Evolutionary conservation across 1,139 yeast species (phyloP).

Genomic region (Taphrina populina): DNA sequence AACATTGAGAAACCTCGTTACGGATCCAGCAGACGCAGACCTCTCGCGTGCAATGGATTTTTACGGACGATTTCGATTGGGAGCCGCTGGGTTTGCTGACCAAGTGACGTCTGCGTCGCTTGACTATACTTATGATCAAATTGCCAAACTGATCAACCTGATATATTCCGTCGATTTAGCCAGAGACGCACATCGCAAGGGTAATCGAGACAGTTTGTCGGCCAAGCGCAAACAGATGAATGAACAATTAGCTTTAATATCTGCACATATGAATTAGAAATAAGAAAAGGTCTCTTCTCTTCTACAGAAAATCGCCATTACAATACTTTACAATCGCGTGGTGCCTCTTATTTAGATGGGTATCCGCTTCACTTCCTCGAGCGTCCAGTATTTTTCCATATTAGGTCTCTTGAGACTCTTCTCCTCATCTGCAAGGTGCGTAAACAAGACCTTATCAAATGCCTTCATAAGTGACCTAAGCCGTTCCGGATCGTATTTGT

Average conservation of each 20-base stretch:
- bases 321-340: no score
- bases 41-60: conserved; percentile 27
- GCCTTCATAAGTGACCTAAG: conserved; percentile 3
- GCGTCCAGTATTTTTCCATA: conserved; percentile 28
- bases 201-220: conserved; percentile 5
- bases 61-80: conserved; percentile 5
- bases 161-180: conserved; percentile 29
- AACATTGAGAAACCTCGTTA: conserved; percentile 27
- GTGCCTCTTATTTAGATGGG: no score
- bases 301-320: no score
- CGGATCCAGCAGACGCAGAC: conserved; percentile 25
- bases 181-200: background rate
- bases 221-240: conserved; percentile 13
- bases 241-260: conserved; percentile 8
- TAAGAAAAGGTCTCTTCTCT: no score
- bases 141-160: conserved; percentile 23
- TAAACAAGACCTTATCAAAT: conserved; percentile 2
- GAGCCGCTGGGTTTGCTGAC: conserved; percentile 14
- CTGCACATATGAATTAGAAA: conserved; percentile 6
- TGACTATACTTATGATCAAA: conserved; percentile 18
- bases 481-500: background rate
- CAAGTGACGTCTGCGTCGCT: conserved; percentile 4
- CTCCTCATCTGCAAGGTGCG: conserved; percentile 27
- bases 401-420: conserved; percentile 2
- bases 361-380: conserved; percentile 21